Percentiles rank a stretch among this genome's conserved stretches.
Conservation (phyloP, 2,329 filamentous ascomycete species). For the Penicillium sp. region DNA sequence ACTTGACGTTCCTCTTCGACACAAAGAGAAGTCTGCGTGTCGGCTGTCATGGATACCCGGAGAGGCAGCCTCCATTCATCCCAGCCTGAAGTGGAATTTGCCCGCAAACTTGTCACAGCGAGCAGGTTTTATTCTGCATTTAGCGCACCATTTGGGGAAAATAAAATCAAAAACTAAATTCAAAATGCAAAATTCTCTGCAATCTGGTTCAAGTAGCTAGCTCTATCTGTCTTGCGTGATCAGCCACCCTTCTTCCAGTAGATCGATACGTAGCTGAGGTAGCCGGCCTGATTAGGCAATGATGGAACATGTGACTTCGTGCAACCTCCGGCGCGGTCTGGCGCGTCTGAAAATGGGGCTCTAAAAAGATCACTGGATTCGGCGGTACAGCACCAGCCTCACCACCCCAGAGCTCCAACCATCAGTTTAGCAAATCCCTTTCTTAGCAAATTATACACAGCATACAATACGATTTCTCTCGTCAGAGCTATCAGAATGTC, state of each 20-base stretch:
- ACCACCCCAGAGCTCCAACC: neutral
- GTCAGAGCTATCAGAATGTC: slow-evolving; percentile 21
- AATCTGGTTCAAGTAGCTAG: too few species aligned
- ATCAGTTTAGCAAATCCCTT: neutral
- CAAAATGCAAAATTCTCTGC: too few species aligned
- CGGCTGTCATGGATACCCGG: slow-evolving; percentile 17
- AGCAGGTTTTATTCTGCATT: too few species aligned
- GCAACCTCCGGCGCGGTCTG: slow-evolving; percentile 22
- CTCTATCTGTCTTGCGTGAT: neutral
- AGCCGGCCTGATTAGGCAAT: neutral
- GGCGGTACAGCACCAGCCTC: neutral
- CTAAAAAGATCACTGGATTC: neutral
- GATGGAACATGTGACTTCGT: slow-evolving; percentile 36
- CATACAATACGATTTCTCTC: slow-evolving; percentile 12
- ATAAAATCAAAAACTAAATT: too few species aligned
- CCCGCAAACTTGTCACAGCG: too few species aligned
- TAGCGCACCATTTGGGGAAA: too few species aligned
- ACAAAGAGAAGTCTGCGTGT: neutral
- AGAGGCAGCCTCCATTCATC: slow-evolving; percentile 15
- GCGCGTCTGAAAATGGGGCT: slow-evolving; percentile 18
- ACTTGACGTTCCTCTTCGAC: too few species aligned
- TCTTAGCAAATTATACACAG: neutral
- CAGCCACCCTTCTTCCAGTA: too few species aligned
- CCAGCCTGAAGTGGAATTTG: neutral
- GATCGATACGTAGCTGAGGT: too few species aligned